Base-by-base conservation (phyloP, 805 yeast species). In the Clavispora asparagi region DNA sequence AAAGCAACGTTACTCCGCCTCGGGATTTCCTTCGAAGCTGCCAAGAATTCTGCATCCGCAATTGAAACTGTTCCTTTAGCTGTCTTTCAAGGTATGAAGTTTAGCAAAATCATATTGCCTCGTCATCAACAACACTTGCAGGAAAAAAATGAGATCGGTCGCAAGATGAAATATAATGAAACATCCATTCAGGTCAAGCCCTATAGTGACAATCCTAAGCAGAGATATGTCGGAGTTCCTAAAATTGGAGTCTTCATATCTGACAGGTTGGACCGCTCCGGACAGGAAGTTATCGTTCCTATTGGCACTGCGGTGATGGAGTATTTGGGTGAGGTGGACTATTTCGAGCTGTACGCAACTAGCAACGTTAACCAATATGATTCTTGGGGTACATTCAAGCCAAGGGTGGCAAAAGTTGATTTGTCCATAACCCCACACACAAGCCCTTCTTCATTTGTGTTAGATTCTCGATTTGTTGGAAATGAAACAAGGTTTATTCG, bases 391-490 rank as follows among this genome's bases (percentile, higher is more conserved):
- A 83, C 84, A 47, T 83, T 81, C 6, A 72, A 70, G 56, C 76
- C 74, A 1, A 61, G 57, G 43, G 75, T 70, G 6, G 57, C 65
- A 28, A 65, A 61, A 44, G 51, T 65, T 0, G 47, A 32, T 19
- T 41, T 57, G 7, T 40, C 48, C 2, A 36, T 43, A 31, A 30
- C 40, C 12, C 37, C 43, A 10, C 47, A 56, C 17, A 74, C 44
- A 64, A 69, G 11, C 38, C 43, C n/a, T n/a, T 63, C 82, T 43
- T 83, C 85, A 0, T 55, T 90, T n/a, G 83, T 77, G 4, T 68
- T 91, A 14, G 97, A 91, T 63, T 78, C 90, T n/a, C 74, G 97
- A 48, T 77, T 82, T 37, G 74, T 81, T 5, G 98, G 97, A 0
- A 87, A 88, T 54, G 73, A 76, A 30, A 71, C 90, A 0, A 66